phyloP scores from a whole-genome alignment of 176 grass and related monocot species.

The Phyllostachys edulis region DNA sequence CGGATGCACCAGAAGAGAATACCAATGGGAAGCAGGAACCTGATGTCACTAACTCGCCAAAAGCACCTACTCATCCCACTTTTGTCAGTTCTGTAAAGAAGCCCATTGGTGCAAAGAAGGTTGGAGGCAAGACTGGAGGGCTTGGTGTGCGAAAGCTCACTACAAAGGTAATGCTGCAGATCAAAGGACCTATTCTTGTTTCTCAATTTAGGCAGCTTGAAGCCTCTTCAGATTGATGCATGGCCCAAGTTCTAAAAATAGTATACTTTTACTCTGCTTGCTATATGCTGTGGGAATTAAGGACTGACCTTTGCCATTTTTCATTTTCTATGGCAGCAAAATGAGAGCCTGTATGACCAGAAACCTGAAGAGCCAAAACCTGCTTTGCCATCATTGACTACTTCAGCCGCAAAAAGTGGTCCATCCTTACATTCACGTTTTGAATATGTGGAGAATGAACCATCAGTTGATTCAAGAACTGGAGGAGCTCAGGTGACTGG shows the following conservation, averaged over 20 bases:
- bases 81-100: slow-evolving; percentile 63
- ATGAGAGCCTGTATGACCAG: slow-evolving; percentile 83
- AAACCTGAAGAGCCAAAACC: slow-evolving; percentile 82
- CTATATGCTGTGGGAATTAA: neutral
- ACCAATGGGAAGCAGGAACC: slow-evolving; percentile 55
- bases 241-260: neutral
- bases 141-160: slow-evolving; percentile 83
- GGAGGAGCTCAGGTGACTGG: slow-evolving; percentile 47
- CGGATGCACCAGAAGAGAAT: slow-evolving; percentile 42
- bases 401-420: slow-evolving; percentile 28
- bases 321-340: slow-evolving; percentile 48
- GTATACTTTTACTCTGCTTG: neutral
- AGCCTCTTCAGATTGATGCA: neutral
- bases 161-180: slow-evolving; percentile 46
- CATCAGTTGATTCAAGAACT: slow-evolving; percentile 38
- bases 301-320: neutral
- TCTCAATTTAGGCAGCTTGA: neutral
- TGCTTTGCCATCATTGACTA: slow-evolving; percentile 38
- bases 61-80: slow-evolving; percentile 48
- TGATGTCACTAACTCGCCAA: slow-evolving; percentile 34
- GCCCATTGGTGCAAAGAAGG: slow-evolving; percentile 69
- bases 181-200: neutral
- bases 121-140: slow-evolving; percentile 66
- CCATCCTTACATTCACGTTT: slow-evolving; percentile 67
- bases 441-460: slow-evolving; percentile 58